Evolutionary conservation across 768 basidiomycete genomes (phyloP).

Genomic region (Lentinula aciculospora): DNA sequence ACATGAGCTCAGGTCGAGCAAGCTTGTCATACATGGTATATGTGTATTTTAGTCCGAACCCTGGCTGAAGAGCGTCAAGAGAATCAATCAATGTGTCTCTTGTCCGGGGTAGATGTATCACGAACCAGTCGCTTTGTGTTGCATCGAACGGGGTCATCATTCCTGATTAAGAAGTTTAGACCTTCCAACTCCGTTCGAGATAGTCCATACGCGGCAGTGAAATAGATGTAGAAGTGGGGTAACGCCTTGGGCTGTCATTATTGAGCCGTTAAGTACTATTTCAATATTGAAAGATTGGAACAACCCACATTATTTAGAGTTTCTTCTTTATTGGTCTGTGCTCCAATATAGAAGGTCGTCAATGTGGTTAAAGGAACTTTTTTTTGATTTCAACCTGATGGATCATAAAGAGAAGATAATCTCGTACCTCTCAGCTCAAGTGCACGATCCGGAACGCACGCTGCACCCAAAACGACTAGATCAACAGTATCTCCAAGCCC

Average conservation of each 20-base stretch:
- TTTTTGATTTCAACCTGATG: not conserved
- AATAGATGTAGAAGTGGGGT: slow-evolving; percentile 70
- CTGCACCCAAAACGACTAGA: slow-evolving; percentile 69
- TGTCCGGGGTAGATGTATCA: not conserved
- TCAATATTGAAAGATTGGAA: not conserved
- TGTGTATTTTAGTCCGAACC: slow-evolving; percentile 43
- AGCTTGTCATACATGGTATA: slow-evolving; percentile 45
- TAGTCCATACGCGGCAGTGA: slow-evolving; percentile 73
- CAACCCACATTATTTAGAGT: slow-evolving; percentile 32
- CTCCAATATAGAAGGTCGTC: slow-evolving; percentile 81
- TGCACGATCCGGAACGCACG: slow-evolving; percentile 77
- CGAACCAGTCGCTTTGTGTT: slow-evolving; percentile 15
- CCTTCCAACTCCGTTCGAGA: slow-evolving; percentile 62
- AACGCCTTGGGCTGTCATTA: slow-evolving; percentile 29
- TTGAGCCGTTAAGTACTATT: not conserved
- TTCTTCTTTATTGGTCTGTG: slow-evolving; percentile 44
- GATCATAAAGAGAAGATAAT: not conserved
- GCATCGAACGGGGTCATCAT: slow-evolving; percentile 31
- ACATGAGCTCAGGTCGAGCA: slow-evolving; percentile 46
- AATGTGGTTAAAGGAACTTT: slow-evolving; percentile 64
- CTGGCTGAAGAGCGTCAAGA: slow-evolving; percentile 1
- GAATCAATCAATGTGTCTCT: not conserved
- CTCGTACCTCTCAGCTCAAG: slow-evolving; percentile 65
- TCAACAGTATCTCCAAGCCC: slow-evolving; percentile 80
- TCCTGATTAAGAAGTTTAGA: slow-evolving; percentile 62